Base-by-base conservation (phyloP, 768 basidiomycete species). In the Amanita muscaria region DNA sequence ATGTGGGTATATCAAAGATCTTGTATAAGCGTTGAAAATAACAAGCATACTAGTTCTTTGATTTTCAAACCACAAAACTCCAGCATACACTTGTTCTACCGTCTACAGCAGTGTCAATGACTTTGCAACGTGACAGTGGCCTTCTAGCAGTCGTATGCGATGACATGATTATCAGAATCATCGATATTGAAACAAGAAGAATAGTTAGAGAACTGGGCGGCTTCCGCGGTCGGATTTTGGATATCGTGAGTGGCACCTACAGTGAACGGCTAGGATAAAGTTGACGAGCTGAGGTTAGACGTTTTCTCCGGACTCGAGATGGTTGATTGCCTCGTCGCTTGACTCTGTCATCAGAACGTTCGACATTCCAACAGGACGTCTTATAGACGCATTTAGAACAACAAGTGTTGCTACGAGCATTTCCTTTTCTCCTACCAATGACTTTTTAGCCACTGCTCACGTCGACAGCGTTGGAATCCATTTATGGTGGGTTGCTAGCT, bases 301-400 rank as follows among this genome's bases (percentile, higher is more conserved):
- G 1, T 97, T 97, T 64, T 98, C 96, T 6, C 80, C 89, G 1
- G 92, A 97, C 60, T 93, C 92, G 2, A 73, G 96, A 43, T 98
- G 94, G 96, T 69, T 99, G 40, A 74, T 97, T 32, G 70, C 81
- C 1, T 79, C 88, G 2, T 92, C 93, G 7, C 67, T 96, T 31
- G 96, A 99, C 61, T 88, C 89, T 0, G 72, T 85, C 42, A 88
- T 98, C 54, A 79, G 96, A 23, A 98, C 94, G 2, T 99, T 90
- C 60, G 94, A 99, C 58, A 74, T 99, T 19, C 94, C 96, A 1
- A 90, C 92, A 14, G 92, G 93, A 4, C 73, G 80, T 21, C 68
- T 98, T 29, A 92, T 99, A 42, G 91, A 98, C 55, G 89, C 80
- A 0, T 98, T 99, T 69, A 75, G 78, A 43, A 91, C 90, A 7